phyloP scores from a whole-genome alignment of 805 yeast genomes.

The Lachancea sp. region DNA sequence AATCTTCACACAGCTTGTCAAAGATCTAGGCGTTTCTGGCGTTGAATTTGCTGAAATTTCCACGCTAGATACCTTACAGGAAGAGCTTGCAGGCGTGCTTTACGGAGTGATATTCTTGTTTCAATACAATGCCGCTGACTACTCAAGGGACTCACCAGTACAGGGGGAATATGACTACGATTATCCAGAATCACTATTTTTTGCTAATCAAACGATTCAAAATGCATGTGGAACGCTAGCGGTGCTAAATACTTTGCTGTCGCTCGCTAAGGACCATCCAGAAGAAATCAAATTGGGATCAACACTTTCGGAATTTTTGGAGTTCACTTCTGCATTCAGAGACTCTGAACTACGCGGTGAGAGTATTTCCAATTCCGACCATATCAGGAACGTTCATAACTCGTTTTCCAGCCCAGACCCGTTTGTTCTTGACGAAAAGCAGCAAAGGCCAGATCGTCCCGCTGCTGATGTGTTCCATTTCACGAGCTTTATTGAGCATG shows the following conservation, averaged over 20 bases:
- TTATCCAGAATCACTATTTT: slow-evolving; percentile 39
- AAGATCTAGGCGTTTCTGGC: slow-evolving; percentile 44
- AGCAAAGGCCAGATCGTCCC: slow-evolving; percentile 23
- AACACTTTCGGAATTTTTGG: slow-evolving; percentile 41
- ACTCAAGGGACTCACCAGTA: slow-evolving; percentile 35
- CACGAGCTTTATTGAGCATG: slow-evolving; percentile 43
- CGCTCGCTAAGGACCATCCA: slow-evolving; percentile 29
- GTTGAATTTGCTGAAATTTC: slow-evolving; percentile 48
- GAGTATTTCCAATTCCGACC: slow-evolving; percentile 51
- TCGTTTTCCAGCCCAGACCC: slow-evolving; percentile 52
- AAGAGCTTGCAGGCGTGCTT: slow-evolving; percentile 33
- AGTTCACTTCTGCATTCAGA: slow-evolving; percentile 42
- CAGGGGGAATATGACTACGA: slow-evolving; percentile 40
- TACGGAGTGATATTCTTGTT: slow-evolving; percentile 59
- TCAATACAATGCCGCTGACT: slow-evolving; percentile 40
- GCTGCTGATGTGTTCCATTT: slow-evolving; percentile 55
- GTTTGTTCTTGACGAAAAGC: slow-evolving; percentile 40
- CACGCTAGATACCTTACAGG: slow-evolving; percentile 43
- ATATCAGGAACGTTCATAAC: slow-evolving; percentile 51
- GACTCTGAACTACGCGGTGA: slow-evolving; percentile 57
- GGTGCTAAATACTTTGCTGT: slow-evolving; percentile 47
- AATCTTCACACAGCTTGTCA: slow-evolving; percentile 58
- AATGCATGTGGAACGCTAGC: slow-evolving; percentile 77
- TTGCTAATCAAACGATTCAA: slow-evolving; percentile 57
- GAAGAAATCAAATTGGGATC: slow-evolving; percentile 41